Conservation (phyloP, 306 rosid species). For the Psophocarpus tetragonolobus region DNA sequence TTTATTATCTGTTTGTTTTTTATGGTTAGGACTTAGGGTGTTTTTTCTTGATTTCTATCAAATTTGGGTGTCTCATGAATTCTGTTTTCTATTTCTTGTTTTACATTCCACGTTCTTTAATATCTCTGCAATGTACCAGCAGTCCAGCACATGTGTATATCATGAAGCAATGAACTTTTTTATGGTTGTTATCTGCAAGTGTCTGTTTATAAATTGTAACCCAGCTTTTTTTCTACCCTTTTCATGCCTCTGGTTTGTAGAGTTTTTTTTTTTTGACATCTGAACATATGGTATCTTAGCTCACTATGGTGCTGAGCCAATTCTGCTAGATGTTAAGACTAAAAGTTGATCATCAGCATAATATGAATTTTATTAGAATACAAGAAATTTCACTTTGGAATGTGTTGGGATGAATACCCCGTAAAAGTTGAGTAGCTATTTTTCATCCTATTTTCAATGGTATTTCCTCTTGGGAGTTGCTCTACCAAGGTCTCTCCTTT, state of each 20-base stretch:
- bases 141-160: neutral
- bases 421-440: constrained; percentile 8
- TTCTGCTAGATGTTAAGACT: neutral
- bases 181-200: neutral
- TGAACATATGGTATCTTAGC: constrained; percentile 2
- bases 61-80: neutral
- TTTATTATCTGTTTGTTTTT: constrained; percentile 27
- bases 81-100: neutral
- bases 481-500: neutral
- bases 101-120: neutral
- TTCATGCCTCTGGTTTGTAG: constrained; percentile 8
- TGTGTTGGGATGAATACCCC: constrained; percentile 1
- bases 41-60: neutral
- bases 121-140: neutral
- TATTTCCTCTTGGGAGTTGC: neutral
- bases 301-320: neutral
- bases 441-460: neutral
- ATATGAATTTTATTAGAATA: constrained; percentile 18
- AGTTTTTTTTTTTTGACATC: neutral
- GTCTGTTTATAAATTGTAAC: neutral
- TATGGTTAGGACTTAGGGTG: neutral
- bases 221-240: neutral
- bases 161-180: constrained; percentile 14
- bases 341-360: neutral
- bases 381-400: neutral